These are phyloP conservation scores for Herpetospermum pedunculosum DNA, from an alignment of 306 rosid genomes.

Conservation along the genomic window DNA sequence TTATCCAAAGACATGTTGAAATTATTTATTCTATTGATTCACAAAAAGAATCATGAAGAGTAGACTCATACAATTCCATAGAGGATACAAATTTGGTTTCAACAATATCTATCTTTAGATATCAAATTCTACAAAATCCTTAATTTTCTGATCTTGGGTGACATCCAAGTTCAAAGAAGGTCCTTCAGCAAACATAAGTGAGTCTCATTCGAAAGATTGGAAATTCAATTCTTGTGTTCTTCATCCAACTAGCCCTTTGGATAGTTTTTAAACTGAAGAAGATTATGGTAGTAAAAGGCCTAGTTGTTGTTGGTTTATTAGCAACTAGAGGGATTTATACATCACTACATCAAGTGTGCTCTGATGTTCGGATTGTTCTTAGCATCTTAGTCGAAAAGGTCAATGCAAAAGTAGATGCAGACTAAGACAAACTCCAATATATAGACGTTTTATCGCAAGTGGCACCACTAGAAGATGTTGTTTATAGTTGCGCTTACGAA, in stretches of 20 bases:
- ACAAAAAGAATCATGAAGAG: constrained; percentile 47
- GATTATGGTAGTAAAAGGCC: no score
- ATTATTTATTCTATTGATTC: constrained; percentile 56
- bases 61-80: constrained; percentile 29
- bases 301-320: no score
- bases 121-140: constrained; percentile 69
- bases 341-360: constrained; percentile 64
- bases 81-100: constrained; percentile 51
- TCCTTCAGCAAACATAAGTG: constrained; percentile 61
- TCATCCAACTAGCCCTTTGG: no score
- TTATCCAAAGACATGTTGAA: constrained; percentile 44
- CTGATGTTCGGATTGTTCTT: constrained; percentile 56
- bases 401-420: constrained; percentile 49
- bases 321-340: constrained; percentile 70
- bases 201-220: constrained; percentile 83
- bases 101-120: constrained; percentile 67
- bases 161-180: constrained; percentile 86
- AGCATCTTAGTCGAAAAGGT: constrained; percentile 47
- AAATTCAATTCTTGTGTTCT: constrained; percentile 85
- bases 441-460: constrained; percentile 70
- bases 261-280: no score
- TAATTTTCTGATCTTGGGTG: constrained; percentile 82
- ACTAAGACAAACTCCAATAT: constrained; percentile 61
- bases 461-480: constrained; percentile 77
- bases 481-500: constrained; percentile 70